Evolutionary conservation across 768 basidiomycete species (phyloP), one percentile per base, ranked within the genome.

Genomic region (Leccinum variicolor): DNA sequence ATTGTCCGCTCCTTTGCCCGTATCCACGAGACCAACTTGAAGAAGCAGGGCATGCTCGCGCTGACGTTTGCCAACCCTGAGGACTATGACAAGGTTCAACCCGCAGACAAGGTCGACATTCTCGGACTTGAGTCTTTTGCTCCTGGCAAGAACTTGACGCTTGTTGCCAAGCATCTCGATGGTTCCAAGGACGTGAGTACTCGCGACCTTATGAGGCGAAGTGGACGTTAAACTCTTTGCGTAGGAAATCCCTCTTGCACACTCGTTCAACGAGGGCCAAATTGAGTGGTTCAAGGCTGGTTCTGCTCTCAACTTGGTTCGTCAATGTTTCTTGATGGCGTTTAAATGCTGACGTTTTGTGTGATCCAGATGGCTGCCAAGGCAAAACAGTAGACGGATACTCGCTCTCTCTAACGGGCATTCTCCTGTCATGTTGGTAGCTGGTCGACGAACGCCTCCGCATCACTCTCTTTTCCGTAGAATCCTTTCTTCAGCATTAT

Each of bases 231-330:
- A 56, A 71, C 43, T 64, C 36, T 34, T 33, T 31, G n/a, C 60
- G 23, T 60, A 86, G 80, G 82, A 90, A 68, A 80, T 96, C 63
- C 50, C 81, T 21, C 86, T 94, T 59, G 90, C 92, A 25, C 94
- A 97, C 75, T 90, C 92, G 13, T 98, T 97, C 82, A 98, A 98
- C 71, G 89, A 93, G 75, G 93, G 93, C 49, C 95, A 97, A 77
- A 95, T 97, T 69, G 92, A 84, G 66, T 97, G 96, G 95, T 98
- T 97, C 87, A 95, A 94, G 82, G 94, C 94, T 67, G 96, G 96
- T 43, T 93, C 90, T 63, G 92, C 93, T 17, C 84, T 96, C 53
- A 94, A 95, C 82, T 69, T 94, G 76, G 89, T 92, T 64, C 39
- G 83, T 79, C 3, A 1, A 11, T 21, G 11, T 14, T 11, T 6